A percentile compares a stretch with the other conserved stretches of the same genome.
phyloP scores from a whole-genome alignment of 2,329 filamentous ascomycete species.

The Colletotrichum noveboracense region DNA sequence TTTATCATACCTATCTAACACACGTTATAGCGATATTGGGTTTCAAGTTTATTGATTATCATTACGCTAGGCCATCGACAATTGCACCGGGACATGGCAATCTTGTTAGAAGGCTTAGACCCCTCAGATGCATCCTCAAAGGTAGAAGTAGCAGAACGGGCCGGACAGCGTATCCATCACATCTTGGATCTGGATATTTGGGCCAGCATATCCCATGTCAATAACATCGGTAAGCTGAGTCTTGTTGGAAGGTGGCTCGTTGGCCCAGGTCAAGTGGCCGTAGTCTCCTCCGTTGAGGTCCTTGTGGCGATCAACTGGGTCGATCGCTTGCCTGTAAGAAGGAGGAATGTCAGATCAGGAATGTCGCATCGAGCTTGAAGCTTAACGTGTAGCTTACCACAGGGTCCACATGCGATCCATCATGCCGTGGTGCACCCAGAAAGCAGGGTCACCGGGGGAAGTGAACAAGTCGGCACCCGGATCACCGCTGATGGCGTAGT shows the following conservation, averaged over 20 bases:
- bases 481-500: slow-evolving; percentile 36
- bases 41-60: not conserved
- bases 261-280: slow-evolving; percentile 33
- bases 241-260: slow-evolving; percentile 28
- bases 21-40: accelerated
- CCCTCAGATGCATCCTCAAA: slow-evolving; percentile 2
- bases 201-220: slow-evolving; percentile 33
- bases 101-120: accelerated
- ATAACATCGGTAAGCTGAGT: slow-evolving; percentile 29
- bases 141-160: slow-evolving; percentile 34
- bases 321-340: slow-evolving; percentile 23
- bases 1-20: no score
- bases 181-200: slow-evolving; percentile 28
- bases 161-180: slow-evolving; percentile 33
- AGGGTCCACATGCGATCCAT: slow-evolving; percentile 31
- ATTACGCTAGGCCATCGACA: not conserved
- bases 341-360: accelerated
- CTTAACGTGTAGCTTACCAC: slow-evolving; percentile 13
- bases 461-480: slow-evolving; percentile 35
- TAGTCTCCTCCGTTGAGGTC: slow-evolving; percentile 30
- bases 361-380: not conserved
- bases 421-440: slow-evolving; percentile 30
- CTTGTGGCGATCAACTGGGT: slow-evolving; percentile 23
- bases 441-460: slow-evolving; percentile 27
- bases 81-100: not conserved